Percentiles rank a stretch among this genome's conserved stretches.
These are phyloP conservation scores for Penicillium sp. DNA, from an alignment of 2,329 filamentous ascomycete genomes.

Conservation along the genomic window DNA sequence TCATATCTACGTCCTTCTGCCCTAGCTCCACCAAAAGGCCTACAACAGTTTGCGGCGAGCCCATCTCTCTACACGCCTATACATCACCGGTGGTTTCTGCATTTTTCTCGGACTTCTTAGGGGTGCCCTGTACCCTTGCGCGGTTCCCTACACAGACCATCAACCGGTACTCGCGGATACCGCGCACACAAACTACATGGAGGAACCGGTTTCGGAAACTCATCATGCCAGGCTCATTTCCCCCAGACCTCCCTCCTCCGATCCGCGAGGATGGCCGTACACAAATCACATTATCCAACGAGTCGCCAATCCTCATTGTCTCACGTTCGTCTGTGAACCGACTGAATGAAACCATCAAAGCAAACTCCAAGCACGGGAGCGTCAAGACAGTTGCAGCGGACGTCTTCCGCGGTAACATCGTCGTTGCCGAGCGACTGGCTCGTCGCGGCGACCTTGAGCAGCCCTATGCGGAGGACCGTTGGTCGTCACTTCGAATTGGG, in stretches of 20 bases:
- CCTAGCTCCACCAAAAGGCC: constrained; percentile 38
- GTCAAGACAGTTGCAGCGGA: constrained; percentile 62
- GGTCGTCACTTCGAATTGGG: constrained; percentile 66
- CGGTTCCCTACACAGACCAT: constrained; percentile 71
- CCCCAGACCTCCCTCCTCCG: constrained; percentile 44
- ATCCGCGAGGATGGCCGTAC: constrained; percentile 46
- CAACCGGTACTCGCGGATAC: constrained; percentile 67
- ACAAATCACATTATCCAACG: constrained; percentile 79
- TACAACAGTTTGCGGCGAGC: constrained; percentile 79
- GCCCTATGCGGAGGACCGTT: constrained; percentile 76
- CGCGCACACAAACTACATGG: constrained; percentile 50
- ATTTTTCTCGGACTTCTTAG: constrained; percentile 75
- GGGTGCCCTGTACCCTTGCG: constrained; percentile 76
- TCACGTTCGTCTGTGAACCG: constrained; percentile 73
- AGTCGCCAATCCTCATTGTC: constrained; percentile 86
- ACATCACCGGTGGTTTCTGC: constrained; percentile 59
- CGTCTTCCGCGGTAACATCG: constrained; percentile 85
- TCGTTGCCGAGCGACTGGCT: constrained; percentile 58
- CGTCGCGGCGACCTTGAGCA: constrained; percentile 45
- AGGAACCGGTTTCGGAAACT: constrained; percentile 22
- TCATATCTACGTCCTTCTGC: constrained; percentile 64
- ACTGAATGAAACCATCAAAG: constrained; percentile 69
- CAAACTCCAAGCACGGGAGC: constrained; percentile 50
- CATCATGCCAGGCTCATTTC: constrained; percentile 54
- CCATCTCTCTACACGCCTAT: constrained; percentile 68